These are phyloP conservation scores for Cyberlindnera veronae DNA, from an alignment of 805 yeast species.

Conservation along the genomic window DNA sequence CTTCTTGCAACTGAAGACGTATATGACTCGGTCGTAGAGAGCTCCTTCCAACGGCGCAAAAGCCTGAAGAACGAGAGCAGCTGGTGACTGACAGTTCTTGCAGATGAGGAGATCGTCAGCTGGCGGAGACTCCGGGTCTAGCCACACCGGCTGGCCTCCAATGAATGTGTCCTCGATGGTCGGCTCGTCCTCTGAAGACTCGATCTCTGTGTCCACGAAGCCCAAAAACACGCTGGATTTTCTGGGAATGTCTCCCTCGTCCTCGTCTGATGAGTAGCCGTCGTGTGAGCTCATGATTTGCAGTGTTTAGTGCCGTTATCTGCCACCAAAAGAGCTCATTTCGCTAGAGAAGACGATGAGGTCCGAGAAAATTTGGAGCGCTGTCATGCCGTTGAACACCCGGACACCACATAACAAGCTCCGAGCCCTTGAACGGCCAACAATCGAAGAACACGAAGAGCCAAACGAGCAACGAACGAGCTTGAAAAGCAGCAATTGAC, in stretches of 20 bases:
- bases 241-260: slow-evolving; percentile 29
- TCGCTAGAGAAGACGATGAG: no score
- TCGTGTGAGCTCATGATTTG: slow-evolving; percentile 16
- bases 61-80: slow-evolving; percentile 75
- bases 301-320: no score
- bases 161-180: slow-evolving; percentile 66
- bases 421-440: not conserved
- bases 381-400: no score
- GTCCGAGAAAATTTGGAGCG: not conserved
- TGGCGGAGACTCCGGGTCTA: slow-evolving; percentile 58
- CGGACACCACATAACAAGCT: slow-evolving; percentile 5
- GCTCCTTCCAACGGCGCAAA: slow-evolving; percentile 72
- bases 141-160: slow-evolving; percentile 79
- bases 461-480: no score
- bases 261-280: slow-evolving; percentile 55
- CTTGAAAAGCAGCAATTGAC: no score
- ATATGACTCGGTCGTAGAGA: slow-evolving; percentile 75
- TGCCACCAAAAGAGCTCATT: no score
- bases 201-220: slow-evolving; percentile 58
- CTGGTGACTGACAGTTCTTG: slow-evolving; percentile 54
- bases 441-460: not conserved
- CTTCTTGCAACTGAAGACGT: slow-evolving; percentile 71
- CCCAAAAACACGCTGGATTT: slow-evolving; percentile 51
- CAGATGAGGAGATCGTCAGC: slow-evolving; percentile 52
- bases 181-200: slow-evolving; percentile 41